Evolutionary conservation across 2,329 filamentous ascomycete genomes (phyloP).

Genomic region (Diaporthe batatas): DNA sequence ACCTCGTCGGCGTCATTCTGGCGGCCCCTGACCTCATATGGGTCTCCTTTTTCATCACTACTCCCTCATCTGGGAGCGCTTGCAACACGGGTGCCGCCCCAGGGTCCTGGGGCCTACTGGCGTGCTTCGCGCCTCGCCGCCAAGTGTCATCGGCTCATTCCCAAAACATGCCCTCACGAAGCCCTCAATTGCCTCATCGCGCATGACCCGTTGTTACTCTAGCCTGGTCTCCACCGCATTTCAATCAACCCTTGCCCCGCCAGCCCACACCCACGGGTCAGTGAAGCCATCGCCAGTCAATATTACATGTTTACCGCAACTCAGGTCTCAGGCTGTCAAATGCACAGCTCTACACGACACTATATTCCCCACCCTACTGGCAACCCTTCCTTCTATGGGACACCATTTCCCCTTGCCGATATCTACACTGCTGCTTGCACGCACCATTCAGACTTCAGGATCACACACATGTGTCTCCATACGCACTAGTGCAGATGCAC

Average conservation of each 20-base stretch:
- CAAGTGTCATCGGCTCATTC: slow-evolving; percentile 31
- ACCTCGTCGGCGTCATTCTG: slow-evolving; percentile 28
- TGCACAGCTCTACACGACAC: too few species aligned
- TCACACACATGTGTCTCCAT: too few species aligned
- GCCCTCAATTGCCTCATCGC: slow-evolving; percentile 41
- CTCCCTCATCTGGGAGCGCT: slow-evolving; percentile 11
- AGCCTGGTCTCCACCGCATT: not conserved
- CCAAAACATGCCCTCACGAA: slow-evolving; percentile 40
- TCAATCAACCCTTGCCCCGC: not conserved
- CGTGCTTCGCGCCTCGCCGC: slow-evolving; percentile 26
- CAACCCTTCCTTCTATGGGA: too few species aligned
- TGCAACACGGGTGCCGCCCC: slow-evolving; percentile 36
- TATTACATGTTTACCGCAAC: too few species aligned
- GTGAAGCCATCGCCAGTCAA: slow-evolving; percentile 36
- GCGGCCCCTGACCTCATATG: slow-evolving; percentile 23
- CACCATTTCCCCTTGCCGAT: too few species aligned
- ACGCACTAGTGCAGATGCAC: not conserved
- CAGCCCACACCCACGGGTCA: not conserved
- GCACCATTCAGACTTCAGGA: too few species aligned
- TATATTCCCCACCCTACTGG: too few species aligned
- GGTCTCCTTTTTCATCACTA: slow-evolving; percentile 10
- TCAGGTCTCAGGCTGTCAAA: too few species aligned
- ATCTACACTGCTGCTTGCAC: too few species aligned
- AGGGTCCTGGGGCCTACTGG: slow-evolving; percentile 6
- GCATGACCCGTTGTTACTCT: slow-evolving; percentile 14